phyloP scores from a whole-genome alignment of 805 yeast genomes.

The Starmerella floris region DNA sequence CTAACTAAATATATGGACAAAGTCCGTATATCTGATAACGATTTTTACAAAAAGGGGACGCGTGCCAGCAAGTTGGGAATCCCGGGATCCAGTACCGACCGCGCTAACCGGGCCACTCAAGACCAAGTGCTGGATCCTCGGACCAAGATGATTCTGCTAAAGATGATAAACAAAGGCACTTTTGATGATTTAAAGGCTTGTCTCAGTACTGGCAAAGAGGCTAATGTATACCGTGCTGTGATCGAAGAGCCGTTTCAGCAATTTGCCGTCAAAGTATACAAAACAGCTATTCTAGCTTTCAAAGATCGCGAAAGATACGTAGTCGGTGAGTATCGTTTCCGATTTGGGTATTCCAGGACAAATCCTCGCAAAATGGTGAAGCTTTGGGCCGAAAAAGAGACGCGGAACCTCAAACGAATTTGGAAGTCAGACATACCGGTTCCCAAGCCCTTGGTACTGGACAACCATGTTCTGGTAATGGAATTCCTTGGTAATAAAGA shows the following conservation, averaged over 20 bases:
- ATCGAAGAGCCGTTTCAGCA: conserved; percentile 15
- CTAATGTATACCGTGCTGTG: conserved; percentile 84
- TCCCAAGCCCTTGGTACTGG: conserved; percentile 81
- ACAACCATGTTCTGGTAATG: conserved; percentile 88
- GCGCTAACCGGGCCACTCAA: conserved; percentile 89
- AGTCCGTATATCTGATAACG: conserved; percentile 18
- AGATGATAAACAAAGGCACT: conserved; percentile 69
- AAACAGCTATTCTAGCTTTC: conserved; percentile 92
- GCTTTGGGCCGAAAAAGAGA: conserved; percentile 97
- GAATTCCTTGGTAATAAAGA: conserved; percentile 63
- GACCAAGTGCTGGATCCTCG: conserved; percentile 95
- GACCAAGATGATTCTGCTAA: conserved; percentile 69
- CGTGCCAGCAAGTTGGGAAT: conserved; percentile 19
- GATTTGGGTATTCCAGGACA: conserved; percentile 69
- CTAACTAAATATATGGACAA: conserved; percentile 16
- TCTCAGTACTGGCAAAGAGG: conserved; percentile 93
- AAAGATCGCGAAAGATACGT: conserved; percentile 94
- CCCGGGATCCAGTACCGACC: conserved; percentile 36
- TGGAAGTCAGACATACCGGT: conserved; percentile 71
- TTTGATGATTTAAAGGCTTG: conserved; percentile 85
- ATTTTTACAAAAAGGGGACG: conserved; percentile 21
- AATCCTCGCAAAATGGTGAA: conserved; percentile 96
- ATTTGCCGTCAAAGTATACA: conserved; percentile 80
- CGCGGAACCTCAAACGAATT: conserved; percentile 77
- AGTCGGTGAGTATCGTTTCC: conserved; percentile 86